phyloP scores from a whole-genome alignment of 179 eudicot genomes.

The Spinacia oleracea region DNA sequence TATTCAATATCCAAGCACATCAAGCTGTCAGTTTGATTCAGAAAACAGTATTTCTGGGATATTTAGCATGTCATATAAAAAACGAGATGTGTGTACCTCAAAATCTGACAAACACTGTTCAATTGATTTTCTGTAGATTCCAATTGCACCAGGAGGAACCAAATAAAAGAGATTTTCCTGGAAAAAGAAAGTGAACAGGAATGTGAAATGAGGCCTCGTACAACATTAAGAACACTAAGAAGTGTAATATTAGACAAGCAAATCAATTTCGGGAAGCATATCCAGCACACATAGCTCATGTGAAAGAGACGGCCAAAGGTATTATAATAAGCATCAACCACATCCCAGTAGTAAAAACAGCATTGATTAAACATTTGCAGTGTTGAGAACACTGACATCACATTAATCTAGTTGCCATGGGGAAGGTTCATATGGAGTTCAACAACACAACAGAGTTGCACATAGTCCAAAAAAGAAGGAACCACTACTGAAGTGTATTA shows the following conservation, averaged over 20 bases:
- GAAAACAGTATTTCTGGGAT: background rate
- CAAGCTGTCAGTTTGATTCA: background rate
- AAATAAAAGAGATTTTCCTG: constrained; percentile 78
- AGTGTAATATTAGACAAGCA: background rate
- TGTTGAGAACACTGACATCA: background rate
- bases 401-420: background rate
- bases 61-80: background rate
- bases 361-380: background rate
- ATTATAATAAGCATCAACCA: background rate
- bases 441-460: background rate
- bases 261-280: background rate
- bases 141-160: constrained; percentile 77
- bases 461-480: background rate
- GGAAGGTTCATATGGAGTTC: background rate
- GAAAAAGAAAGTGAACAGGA: constrained; percentile 9
- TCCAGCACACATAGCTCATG: background rate
- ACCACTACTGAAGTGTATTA: background rate
- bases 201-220: constrained; percentile 9
- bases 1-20: background rate
- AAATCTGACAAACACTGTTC: constrained; percentile 50
- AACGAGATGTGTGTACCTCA: constrained; percentile 51
- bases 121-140: constrained; percentile 64
- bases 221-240: background rate
- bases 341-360: background rate
- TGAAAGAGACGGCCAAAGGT: background rate